Percentiles rank a stretch among this genome's conserved stretches.
These are phyloP conservation scores for Trichoderma sp. DNA, from an alignment of 2,329 filamentous ascomycete species.

Conservation along the genomic window DNA sequence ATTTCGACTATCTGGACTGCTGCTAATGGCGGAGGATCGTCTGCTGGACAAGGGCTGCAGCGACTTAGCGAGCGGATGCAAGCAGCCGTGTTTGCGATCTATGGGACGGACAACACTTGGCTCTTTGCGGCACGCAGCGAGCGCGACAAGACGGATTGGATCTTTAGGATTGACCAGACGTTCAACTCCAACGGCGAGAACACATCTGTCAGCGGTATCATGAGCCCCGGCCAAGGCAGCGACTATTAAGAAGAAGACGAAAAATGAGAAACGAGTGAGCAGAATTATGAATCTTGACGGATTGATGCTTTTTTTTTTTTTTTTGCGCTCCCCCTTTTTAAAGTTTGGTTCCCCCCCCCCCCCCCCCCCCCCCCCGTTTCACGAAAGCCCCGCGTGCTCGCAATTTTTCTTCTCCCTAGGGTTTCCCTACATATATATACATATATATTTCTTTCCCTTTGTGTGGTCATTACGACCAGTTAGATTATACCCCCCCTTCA, in stretches of 20 bases:
- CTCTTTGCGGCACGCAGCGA: slow-evolving; percentile 88
- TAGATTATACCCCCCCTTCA: slow-evolving; percentile 20
- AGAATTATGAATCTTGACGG: slow-evolving; percentile 9
- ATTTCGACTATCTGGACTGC: slow-evolving; percentile 57
- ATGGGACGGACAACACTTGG: slow-evolving; percentile 92
- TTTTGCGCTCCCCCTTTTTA: neutral
- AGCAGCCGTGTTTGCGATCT: slow-evolving; percentile 85
- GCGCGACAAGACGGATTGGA: slow-evolving; percentile 95
- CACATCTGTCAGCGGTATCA: slow-evolving; percentile 35
- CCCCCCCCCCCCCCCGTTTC: neutral
- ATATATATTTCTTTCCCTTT: slow-evolving; percentile 9
- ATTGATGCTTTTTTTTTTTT: neutral
- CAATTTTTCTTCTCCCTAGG: neutral
- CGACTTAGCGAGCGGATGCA: slow-evolving; percentile 57
- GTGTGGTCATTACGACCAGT: slow-evolving; percentile 6
- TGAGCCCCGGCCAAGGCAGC: slow-evolving; percentile 35
- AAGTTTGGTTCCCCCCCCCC: no score
- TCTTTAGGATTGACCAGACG: slow-evolving; percentile 87
- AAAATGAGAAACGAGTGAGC: slow-evolving; percentile 14
- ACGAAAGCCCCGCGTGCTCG: neutral
- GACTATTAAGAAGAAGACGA: slow-evolving; percentile 27
- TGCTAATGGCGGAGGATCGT: slow-evolving; percentile 33
- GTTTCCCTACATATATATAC: neutral
- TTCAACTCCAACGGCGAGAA: slow-evolving; percentile 51
- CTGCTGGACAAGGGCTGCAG: slow-evolving; percentile 42